These are phyloP conservation scores for Fusarium scirpi DNA, from an alignment of 2,329 filamentous ascomycete genomes.

Conservation along the genomic window DNA sequence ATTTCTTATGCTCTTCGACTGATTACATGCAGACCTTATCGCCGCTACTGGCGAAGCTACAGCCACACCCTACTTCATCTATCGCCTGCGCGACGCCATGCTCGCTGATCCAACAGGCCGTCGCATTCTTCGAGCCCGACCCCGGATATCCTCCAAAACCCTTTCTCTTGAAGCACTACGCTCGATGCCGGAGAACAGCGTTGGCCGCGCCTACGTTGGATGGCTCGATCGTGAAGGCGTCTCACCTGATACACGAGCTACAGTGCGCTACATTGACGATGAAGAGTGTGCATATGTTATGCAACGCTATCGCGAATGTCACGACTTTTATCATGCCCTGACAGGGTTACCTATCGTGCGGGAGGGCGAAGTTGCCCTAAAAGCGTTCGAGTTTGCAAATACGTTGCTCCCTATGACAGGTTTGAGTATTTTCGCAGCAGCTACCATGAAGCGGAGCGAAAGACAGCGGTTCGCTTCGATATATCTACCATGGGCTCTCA, in stretches of 20 bases:
- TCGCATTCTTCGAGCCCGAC: slow-evolving; percentile 89
- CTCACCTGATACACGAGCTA: slow-evolving; percentile 85
- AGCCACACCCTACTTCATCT: slow-evolving; percentile 93
- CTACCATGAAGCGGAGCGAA: slow-evolving; percentile 86
- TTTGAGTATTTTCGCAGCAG: slow-evolving; percentile 84
- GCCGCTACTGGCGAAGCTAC: slow-evolving; percentile 95
- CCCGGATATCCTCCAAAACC: slow-evolving; percentile 84
- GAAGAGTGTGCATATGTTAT: slow-evolving; percentile 98
- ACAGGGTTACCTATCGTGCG: slow-evolving; percentile 90
- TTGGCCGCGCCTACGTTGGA: slow-evolving; percentile 84
- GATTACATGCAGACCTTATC: slow-evolving; percentile 77
- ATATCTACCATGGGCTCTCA: slow-evolving; percentile 91
- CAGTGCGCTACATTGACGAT: slow-evolving; percentile 92
- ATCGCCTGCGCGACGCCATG: slow-evolving; percentile 92
- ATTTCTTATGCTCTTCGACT: not conserved
- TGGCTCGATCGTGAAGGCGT: slow-evolving; percentile 98
- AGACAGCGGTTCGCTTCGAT: slow-evolving; percentile 77
- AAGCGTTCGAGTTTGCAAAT: slow-evolving; percentile 97
- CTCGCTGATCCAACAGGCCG: slow-evolving; percentile 85
- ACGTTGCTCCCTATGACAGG: slow-evolving; percentile 96
- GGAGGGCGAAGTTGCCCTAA: slow-evolving; percentile 98
- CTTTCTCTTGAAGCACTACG: slow-evolving; percentile 77
- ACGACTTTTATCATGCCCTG: slow-evolving; percentile 97
- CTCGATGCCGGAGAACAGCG: slow-evolving; percentile 74
- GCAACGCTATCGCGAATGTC: slow-evolving; percentile 96